phyloP scores from a whole-genome alignment of 345 rosid genomes.

The Rhizophora mangle region DNA sequence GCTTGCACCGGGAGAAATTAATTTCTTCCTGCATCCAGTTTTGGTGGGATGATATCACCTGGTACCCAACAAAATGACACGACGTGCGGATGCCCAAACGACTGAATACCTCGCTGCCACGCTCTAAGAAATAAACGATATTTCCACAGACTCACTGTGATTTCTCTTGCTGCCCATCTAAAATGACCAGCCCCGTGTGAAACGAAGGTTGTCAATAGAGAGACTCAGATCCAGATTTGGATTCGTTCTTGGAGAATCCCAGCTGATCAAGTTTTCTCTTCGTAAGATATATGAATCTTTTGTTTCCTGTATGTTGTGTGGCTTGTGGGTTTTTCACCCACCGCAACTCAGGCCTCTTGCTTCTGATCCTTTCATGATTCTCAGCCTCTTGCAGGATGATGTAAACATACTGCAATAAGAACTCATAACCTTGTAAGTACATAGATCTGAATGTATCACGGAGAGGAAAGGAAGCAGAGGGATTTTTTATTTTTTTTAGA shows the following conservation, averaged over 20 bases:
- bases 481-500: too few relatives aligned
- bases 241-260: conserved; percentile 39
- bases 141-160: background rate
- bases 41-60: conserved; percentile 19
- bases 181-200: conserved; percentile 13
- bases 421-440: conserved; percentile 7
- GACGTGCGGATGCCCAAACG: conserved; percentile 19
- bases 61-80: conserved; percentile 20
- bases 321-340: conserved; percentile 29
- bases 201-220: background rate
- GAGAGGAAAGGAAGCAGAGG: too few relatives aligned
- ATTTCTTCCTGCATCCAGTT: conserved; percentile 13
- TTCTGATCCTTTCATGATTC: conserved; percentile 86
- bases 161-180: conserved; percentile 13
- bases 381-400: conserved; percentile 70
- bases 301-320: conserved; percentile 6
- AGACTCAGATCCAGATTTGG: conserved; percentile 24
- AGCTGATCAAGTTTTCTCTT: conserved; percentile 30
- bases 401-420: conserved; percentile 68
- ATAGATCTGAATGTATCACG: too few relatives aligned
- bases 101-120: background rate
- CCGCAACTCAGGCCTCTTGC: conserved; percentile 70
- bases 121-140: conserved; percentile 16
- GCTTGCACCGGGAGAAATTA: conserved; percentile 22
- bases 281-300: conserved; percentile 5